Base-by-base conservation (phyloP, 2,329 filamentous ascomycete species). In the Aspergillus novofumigatus region DNA sequence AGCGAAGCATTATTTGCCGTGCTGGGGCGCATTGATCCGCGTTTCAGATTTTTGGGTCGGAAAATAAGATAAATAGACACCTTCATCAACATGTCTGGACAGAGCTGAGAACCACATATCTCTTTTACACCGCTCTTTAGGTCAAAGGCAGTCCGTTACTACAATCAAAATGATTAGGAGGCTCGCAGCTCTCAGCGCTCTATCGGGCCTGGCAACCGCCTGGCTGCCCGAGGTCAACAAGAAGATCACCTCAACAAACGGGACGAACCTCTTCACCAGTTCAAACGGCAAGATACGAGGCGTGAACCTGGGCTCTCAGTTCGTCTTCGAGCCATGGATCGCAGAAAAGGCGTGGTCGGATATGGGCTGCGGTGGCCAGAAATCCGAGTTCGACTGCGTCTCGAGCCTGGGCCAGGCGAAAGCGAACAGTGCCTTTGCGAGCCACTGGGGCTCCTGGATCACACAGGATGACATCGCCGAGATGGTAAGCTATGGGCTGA, bases 291-390 rank as follows among this genome's bases (percentile, higher is more conserved):
- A 81, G 65, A 79, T 84, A 52, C 79, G 81, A 9, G 82, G 82
- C 32, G 82, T 84, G 55, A 84, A 84, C 64, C 69, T 83, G 8
- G 81, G 82, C 5, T 77, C 78, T 0, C 73, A 78, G 25, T 83
- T 84, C 63, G 66, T 84, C 53, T 70, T 79, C 35, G 82, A 85
- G 69, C 80, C 80, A 7, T 84, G 82, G 82, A 80, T 84, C 65
- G 76, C 76, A 49, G 60, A 62, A 17, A 64, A 69, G 28, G 74
- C 75, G 52, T 85, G 82, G 81, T 67, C 59, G 20, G 62, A 61
- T 20, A 81, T 83, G 65, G 80, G 80, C 35, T 84, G 82, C 60
- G 67, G 67, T 8, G 71, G 63, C 1, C 63, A 72, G n/a, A 67
- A 74, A 17, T 80, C 78, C 47, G 81, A 84, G 68, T 83, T 81